A percentile compares a stretch with the other conserved stretches of the same genome.
These are phyloP conservation scores for Lichtheimia hyalospora DNA, from an alignment of 371 early-diverging fungal species.

Conservation along the genomic window DNA sequence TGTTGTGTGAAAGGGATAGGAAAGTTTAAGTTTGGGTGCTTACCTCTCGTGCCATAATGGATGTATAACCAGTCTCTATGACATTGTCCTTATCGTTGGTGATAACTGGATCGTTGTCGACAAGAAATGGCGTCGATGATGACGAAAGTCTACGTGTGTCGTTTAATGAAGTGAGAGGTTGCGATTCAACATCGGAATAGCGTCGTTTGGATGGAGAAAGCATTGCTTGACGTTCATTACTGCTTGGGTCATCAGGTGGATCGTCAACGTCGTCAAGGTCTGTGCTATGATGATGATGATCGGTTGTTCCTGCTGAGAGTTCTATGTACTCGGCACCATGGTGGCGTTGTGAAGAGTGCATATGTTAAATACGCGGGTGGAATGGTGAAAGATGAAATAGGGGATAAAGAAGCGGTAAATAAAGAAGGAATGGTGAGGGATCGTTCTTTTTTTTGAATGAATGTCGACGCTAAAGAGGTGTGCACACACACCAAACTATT, in stretches of 20 bases:
- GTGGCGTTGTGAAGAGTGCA: constrained; percentile 4
- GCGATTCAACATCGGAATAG: constrained; percentile 4
- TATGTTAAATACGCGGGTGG: neutral
- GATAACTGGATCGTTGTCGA: constrained; percentile 1
- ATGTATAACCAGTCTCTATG: neutral
- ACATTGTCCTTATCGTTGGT: neutral
- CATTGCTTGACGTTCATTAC: constrained; percentile 10
- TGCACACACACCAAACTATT: too few species aligned
- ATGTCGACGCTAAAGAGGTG: too few species aligned
- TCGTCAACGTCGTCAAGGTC: constrained; percentile 19
- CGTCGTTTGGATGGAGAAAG: neutral
- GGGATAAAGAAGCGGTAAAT: neutral
- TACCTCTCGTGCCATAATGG: neutral
- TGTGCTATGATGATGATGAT: constrained; percentile 3
- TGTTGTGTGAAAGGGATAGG: neutral
- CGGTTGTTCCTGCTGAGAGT: constrained; percentile 13
- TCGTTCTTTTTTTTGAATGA: too few species aligned
- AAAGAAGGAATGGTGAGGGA: neutral
- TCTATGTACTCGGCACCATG: constrained; percentile 28
- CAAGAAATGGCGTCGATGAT: neutral
- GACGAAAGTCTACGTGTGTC: neutral
- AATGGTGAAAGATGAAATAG: neutral
- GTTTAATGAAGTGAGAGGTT: constrained; percentile 1
- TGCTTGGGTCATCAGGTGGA: constrained; percentile 12
- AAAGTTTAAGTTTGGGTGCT: neutral